Conservation (phyloP, 2,329 filamentous ascomycete genomes). For the Neoarthrinium moseri region DNA sequence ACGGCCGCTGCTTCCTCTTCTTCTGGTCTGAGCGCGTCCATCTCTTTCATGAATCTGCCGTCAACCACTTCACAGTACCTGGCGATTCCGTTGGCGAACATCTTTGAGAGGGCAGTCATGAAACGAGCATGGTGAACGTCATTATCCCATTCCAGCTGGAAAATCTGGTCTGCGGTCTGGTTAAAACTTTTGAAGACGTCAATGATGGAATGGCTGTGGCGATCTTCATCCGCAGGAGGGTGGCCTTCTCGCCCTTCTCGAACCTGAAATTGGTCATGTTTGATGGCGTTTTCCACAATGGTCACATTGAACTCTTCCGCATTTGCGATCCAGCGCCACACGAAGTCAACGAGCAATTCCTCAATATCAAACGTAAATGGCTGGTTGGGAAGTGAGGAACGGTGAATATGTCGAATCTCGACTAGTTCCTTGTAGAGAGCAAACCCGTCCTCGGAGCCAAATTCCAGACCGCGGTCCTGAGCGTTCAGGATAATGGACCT, state of each 20-base stretch:
- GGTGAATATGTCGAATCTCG: constrained; percentile 79
- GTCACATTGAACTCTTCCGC: constrained; percentile 77
- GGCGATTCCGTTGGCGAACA: constrained; percentile 78
- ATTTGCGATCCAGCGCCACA: constrained; percentile 89
- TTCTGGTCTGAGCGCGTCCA: constrained; percentile 87
- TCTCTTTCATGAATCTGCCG: constrained; percentile 80
- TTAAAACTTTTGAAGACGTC: constrained; percentile 95
- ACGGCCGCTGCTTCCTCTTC: constrained; percentile 69
- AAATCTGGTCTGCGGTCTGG: constrained; percentile 84
- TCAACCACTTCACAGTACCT: constrained; percentile 92
- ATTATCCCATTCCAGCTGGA: constrained; percentile 86
- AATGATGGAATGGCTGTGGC: constrained; percentile 89
- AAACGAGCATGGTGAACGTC: constrained; percentile 93
- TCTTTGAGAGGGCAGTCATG: constrained; percentile 89
- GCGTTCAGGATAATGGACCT: constrained; percentile 74
- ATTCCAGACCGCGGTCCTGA: constrained; percentile 67
- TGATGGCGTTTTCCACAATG: constrained; percentile 88
- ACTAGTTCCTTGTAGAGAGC: constrained; percentile 88
- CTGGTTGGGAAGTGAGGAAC: constrained; percentile 67
- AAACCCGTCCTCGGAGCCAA: constrained; percentile 89
- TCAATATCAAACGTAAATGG: constrained; percentile 89
- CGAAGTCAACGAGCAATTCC: constrained; percentile 81
- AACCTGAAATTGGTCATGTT: constrained; percentile 83
- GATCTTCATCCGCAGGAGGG: constrained; percentile 71
- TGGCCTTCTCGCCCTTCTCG: constrained; percentile 63